Base-by-base conservation (phyloP, 2,329 filamentous ascomycete species). In the Aureobasidium sp. region DNA sequence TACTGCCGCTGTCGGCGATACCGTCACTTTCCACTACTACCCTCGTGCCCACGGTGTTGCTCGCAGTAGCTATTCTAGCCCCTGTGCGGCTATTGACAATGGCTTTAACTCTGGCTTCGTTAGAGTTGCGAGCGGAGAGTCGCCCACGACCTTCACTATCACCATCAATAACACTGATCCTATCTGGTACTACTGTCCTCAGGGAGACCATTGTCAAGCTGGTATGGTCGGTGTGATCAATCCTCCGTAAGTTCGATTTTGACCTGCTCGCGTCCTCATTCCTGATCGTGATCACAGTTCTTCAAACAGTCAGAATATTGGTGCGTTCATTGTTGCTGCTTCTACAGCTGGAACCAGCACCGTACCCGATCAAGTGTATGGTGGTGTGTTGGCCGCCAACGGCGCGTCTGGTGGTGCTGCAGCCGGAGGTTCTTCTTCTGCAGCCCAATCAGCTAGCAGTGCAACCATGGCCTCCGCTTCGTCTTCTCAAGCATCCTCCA, bases 141-240 rank as follows among this genome's bases (percentile, higher is more conserved):
- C 47, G 9, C 20, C 29, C 8, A 53, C 33, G 25, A 61, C 58
- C 5, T 67, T 67, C 40, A 62, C 47, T 11, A 58, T 67, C 50
- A 61, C 50, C 29, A 29, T 67, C 23, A 36, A 50, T 16, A 43
- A 67, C 20, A 59, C 66, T 6, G 31, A 67, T 9, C 63, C 66
- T 13, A 62, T 65, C 13, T 67, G 53, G 38, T 67, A 60, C 23
- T 67, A 67, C 47, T 61, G 55, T 48, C 55, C 66, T 13, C 66
- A 65, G 23, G 62, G 45, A 15, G 59, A 50, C 25, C 53, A 67
- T 31, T 67, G 66, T 20, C 66, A 67, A 23, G 50, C 33, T 40
- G 66, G 66, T n/a, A 66, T 66, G 66, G 66, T 67, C 5, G 66
- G 66, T n/a, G 66, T 61, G 25, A 67, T 67, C 15, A 67, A 67